Conservation (phyloP, 306 rosid species). For the Rosa multiflora region DNA sequence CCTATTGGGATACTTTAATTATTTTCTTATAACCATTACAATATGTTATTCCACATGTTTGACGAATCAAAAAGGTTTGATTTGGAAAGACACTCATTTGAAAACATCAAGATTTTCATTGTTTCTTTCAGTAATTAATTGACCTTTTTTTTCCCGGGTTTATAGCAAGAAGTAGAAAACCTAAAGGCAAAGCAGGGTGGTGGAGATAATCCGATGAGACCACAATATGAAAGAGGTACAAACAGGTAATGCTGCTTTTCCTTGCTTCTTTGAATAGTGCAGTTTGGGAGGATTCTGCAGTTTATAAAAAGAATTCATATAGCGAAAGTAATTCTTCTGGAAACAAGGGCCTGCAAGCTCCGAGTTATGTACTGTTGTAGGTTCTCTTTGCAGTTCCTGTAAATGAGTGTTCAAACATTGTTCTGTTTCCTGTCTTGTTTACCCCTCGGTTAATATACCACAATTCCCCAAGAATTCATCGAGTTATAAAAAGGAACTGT, state of each 20-base stretch:
- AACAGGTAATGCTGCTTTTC: constrained; percentile 48
- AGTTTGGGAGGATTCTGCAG: background rate
- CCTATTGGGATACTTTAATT: background rate
- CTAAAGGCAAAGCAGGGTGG: constrained; percentile 42
- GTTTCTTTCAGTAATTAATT: constrained; percentile 23
- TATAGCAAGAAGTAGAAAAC: constrained; percentile 71
- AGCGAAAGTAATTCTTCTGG: background rate
- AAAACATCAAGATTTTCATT: background rate
- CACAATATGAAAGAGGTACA: constrained; percentile 44
- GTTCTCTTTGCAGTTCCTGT: background rate
- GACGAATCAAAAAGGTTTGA: background rate
- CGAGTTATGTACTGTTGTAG: background rate
- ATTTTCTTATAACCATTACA: background rate
- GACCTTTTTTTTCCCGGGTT: constrained; percentile 13
- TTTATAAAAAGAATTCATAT: background rate
- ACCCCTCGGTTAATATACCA: background rate
- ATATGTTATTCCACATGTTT: background rate
- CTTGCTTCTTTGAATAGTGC: background rate
- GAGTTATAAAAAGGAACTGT: background rate
- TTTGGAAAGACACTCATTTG: background rate
- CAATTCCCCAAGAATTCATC: background rate
- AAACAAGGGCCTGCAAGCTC: background rate
- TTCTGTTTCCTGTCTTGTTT: background rate
- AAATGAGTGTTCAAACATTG: background rate
- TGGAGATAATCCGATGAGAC: constrained; percentile 37